phyloP scores from a whole-genome alignment of 2,329 filamentous ascomycete species.

The Thermoascus crustaceus region DNA sequence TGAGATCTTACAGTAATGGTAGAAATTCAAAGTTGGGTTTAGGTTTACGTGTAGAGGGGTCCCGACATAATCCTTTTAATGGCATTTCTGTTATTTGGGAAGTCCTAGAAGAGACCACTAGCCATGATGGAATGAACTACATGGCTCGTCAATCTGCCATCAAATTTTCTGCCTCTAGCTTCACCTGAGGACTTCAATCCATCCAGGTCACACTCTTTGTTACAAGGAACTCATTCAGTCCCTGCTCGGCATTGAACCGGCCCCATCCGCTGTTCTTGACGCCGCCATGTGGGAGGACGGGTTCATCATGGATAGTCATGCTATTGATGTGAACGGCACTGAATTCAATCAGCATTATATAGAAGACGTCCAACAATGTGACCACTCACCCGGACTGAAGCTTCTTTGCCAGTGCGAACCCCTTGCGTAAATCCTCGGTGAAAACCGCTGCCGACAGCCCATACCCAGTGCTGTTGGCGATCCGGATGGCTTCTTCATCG shows the following conservation, averaged over 20 bases:
- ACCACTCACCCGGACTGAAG: constrained; percentile 54
- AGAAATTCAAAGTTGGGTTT: too few species aligned
- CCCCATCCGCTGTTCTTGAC: constrained; percentile 53
- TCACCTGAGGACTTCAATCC: too few species aligned
- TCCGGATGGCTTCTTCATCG: constrained; percentile 56
- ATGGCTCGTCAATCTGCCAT: too few species aligned
- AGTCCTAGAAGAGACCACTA: too few species aligned
- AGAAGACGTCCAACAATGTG: constrained; percentile 1
- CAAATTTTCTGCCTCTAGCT: too few species aligned
- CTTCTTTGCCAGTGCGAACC: constrained; percentile 48
- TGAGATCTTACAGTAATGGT: too few species aligned
- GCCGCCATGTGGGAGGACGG: constrained; percentile 53
- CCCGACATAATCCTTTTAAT: too few species aligned
- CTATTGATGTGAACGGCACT: constrained; percentile 54
- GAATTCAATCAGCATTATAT: constrained; percentile 2
- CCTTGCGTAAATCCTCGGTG: constrained; percentile 55
- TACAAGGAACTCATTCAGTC: constrained; percentile 50
- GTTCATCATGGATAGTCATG: constrained; percentile 57
- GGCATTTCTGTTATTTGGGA: too few species aligned
- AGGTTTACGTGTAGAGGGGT: too few species aligned
- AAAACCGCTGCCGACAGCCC: constrained; percentile 65
- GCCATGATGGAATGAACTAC: too few species aligned
- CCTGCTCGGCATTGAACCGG: constrained; percentile 44
- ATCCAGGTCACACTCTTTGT: constrained; percentile 52
- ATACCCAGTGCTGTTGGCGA: constrained; percentile 74